These are phyloP conservation scores for Fusarium goolgardi DNA, from an alignment of 2,329 filamentous ascomycete species.

Conservation along the genomic window DNA sequence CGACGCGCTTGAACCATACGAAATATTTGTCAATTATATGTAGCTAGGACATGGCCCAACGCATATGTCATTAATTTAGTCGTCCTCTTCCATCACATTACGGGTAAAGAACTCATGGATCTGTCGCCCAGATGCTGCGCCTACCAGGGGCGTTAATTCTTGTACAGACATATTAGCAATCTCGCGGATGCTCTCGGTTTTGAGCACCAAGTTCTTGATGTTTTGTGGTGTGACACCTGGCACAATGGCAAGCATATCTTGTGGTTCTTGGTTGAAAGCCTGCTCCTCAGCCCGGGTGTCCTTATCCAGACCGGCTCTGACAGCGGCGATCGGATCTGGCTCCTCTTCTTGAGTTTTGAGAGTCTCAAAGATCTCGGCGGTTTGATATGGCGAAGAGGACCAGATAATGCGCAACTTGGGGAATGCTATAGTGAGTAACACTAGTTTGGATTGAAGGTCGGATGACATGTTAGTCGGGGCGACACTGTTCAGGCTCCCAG, in stretches of 20 bases:
- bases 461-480: slow-evolving; percentile 68
- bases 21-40: background rate
- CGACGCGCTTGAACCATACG: background rate
- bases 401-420: slow-evolving; percentile 91
- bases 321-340: slow-evolving; percentile 89
- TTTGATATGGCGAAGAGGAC: slow-evolving; percentile 93
- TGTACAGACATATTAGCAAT: slow-evolving; percentile 86
- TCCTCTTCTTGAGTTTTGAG: slow-evolving; percentile 91
- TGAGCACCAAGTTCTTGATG: slow-evolving; percentile 75
- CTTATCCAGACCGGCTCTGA: slow-evolving; percentile 77
- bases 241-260: slow-evolving; percentile 88
- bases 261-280: slow-evolving; percentile 83
- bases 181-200: slow-evolving; percentile 80
- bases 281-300: slow-evolving; percentile 71
- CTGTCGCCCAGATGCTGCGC: slow-evolving; percentile 79
- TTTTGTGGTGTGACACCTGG: slow-evolving; percentile 87
- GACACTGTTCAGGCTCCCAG: slow-evolving; percentile 70
- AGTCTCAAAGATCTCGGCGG: slow-evolving; percentile 94
- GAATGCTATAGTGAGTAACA: slow-evolving; percentile 91
- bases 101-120: slow-evolving; percentile 84
- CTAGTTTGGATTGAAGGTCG: slow-evolving; percentile 91
- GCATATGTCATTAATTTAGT: slow-evolving; percentile 29
- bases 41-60: background rate
- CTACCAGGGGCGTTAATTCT: slow-evolving; percentile 79
- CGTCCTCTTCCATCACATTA: slow-evolving; percentile 66